Percentiles rank a stretch among this genome's conserved stretches.
Evolutionary conservation across 1,284 basidiomycete genomes (phyloP).

Genomic region (Amylostereum areolatum): DNA sequence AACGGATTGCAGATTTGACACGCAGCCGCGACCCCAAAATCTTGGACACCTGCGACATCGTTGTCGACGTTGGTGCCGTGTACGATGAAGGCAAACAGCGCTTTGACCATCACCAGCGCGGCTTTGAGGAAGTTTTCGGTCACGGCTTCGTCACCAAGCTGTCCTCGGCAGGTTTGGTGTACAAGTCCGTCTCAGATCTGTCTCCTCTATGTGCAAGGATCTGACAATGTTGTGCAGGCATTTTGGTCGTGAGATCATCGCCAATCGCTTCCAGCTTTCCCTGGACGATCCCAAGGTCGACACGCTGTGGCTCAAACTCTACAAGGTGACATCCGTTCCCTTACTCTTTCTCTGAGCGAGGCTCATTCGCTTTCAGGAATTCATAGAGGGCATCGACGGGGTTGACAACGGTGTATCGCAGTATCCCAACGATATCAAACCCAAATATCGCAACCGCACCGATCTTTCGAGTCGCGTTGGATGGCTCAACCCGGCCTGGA

Average conservation of each 20-base stretch:
- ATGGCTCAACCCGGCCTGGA: conserved; percentile 89
- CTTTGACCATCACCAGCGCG: conserved; percentile 97
- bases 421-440: conserved; percentile 55
- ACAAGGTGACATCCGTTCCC: conserved; percentile 47
- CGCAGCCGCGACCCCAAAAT: conserved; percentile 78
- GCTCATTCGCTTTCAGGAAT: conserved; percentile 49
- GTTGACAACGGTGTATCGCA: conserved; percentile 94
- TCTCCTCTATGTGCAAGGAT: background rate
- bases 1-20: conserved; percentile 51
- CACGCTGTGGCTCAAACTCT: conserved; percentile 84
- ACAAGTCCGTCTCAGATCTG: conserved; percentile 60
- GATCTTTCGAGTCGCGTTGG: conserved; percentile 81
- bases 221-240: conserved; percentile 48
- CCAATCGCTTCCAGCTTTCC: conserved; percentile 50
- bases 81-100: conserved; percentile 78
- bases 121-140: conserved; percentile 88
- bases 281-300: conserved; percentile 59
- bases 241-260: conserved; percentile 87
- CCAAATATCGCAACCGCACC: conserved; percentile 71
- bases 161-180: conserved; percentile 89
- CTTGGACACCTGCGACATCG: conserved; percentile 85
- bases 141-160: conserved; percentile 83
- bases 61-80: conserved; percentile 96
- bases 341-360: background rate
- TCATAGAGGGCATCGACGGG: conserved; percentile 92